These are phyloP conservation scores for Macadamia tetraphylla DNA, from an alignment of 164 flowering plant genomes.

Conservation along the genomic window DNA sequence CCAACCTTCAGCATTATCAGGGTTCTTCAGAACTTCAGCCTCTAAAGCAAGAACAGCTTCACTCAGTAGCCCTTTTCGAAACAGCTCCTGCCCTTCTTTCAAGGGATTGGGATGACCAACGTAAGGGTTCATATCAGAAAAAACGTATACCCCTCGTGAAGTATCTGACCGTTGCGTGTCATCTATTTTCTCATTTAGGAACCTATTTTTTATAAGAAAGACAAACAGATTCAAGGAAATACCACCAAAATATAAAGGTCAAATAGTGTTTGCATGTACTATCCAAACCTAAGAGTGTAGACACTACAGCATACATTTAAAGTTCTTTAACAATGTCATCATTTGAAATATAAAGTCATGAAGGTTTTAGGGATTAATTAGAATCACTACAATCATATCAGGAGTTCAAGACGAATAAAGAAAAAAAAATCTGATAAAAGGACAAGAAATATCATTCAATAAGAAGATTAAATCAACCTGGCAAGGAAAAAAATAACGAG, in stretches of 20 bases:
- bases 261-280: no score
- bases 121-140: conserved; percentile 93
- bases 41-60: conserved; percentile 98
- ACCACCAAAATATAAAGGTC: neutral
- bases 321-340: no score
- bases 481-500: no score
- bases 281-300: no score
- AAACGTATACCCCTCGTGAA: conserved; percentile 72
- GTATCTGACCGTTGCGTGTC: conserved; percentile 47
- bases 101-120: conserved; percentile 94
- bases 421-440: no score
- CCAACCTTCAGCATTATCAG: conserved; percentile 98
- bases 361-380: no score
- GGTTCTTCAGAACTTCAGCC: conserved; percentile 92
- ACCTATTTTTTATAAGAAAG: conserved; percentile 31
- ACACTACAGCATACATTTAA: no score
- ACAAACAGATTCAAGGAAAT: neutral
- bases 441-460: no score
- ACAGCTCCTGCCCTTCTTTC: conserved; percentile 95
- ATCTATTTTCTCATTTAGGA: conserved; percentile 61
- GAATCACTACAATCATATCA: no score
- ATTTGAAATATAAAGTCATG: no score
- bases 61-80: conserved; percentile 91
- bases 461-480: no score
- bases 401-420: no score